phyloP scores from a whole-genome alignment of 2,329 filamentous ascomycete species.

The Calonectria multiphialidica region DNA sequence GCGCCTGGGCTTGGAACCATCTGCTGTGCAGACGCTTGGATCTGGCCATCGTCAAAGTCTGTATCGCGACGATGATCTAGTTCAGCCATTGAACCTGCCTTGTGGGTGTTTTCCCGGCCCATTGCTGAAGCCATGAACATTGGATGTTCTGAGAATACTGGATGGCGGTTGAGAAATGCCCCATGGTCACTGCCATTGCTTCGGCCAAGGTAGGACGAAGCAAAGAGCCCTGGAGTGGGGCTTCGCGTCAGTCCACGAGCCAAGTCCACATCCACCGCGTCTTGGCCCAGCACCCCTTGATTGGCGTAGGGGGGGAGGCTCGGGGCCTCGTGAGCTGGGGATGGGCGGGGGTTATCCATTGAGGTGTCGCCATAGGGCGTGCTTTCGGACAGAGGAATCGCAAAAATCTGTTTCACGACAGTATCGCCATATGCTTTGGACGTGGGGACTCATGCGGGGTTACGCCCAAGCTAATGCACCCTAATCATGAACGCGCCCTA shows the following conservation, averaged over 20 bases:
- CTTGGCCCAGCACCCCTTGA: neutral
- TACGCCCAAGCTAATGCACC: slow-evolving; percentile 18
- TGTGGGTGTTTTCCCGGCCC: neutral
- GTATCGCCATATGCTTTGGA: neutral
- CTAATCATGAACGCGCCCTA: slow-evolving; percentile 12
- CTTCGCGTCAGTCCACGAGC: neutral
- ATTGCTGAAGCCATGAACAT: neutral
- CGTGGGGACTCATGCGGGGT: slow-evolving; percentile 8
- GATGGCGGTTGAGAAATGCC: neutral
- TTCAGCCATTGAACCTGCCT: neutral
- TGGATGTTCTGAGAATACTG: neutral
- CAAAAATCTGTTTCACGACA: neutral
- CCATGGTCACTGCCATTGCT: neutral
- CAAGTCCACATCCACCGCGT: neutral
- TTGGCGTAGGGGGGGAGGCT: neutral
- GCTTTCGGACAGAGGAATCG: neutral
- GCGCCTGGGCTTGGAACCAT: neutral
- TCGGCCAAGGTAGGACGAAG: neutral
- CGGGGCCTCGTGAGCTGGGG: neutral
- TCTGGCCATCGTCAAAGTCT: neutral
- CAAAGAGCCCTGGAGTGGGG: neutral
- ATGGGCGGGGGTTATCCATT: neutral
- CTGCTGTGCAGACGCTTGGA: neutral
- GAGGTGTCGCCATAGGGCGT: neutral
- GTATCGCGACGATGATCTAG: no score